phyloP scores from a whole-genome alignment of 2,329 filamentous ascomycete genomes.

The Trichoderma oligosporum region DNA sequence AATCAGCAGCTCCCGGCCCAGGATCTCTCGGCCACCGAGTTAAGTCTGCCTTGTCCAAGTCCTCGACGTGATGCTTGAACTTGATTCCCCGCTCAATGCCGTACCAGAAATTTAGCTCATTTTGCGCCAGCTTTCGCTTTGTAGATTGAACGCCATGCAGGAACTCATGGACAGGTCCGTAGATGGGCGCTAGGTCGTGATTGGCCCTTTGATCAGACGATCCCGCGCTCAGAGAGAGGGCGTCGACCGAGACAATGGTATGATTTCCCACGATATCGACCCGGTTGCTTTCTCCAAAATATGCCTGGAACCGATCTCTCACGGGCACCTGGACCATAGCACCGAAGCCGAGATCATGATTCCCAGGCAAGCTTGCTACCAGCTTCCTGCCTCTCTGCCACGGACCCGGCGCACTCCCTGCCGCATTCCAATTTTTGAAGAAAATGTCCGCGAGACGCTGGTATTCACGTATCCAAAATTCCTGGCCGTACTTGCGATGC shows the following conservation, averaged over 20 bases:
- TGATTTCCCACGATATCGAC: conserved; percentile 93
- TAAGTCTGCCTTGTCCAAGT: conserved; percentile 46
- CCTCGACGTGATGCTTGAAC: conserved; percentile 58
- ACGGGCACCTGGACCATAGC: conserved; percentile 77
- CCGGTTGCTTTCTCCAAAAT: conserved; percentile 87
- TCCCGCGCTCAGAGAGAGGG: conserved; percentile 77
- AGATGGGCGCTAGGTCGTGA: conserved; percentile 60
- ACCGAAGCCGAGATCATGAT: conserved; percentile 92
- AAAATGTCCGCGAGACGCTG: conserved; percentile 83
- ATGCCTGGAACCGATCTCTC: conserved; percentile 77
- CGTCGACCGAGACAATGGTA: conserved; percentile 88
- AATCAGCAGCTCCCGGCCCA: conserved; percentile 50
- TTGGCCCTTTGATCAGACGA: conserved; percentile 49
- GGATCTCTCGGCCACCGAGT: conserved; percentile 34
- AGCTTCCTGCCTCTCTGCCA: conserved; percentile 70
- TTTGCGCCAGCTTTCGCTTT: conserved; percentile 65
- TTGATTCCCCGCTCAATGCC: conserved; percentile 54
- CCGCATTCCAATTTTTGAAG: conserved; percentile 62
- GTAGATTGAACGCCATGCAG: conserved; percentile 60
- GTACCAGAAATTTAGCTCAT: conserved; percentile 63
- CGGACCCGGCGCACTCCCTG: conserved; percentile 49
- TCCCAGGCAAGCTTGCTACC: conserved; percentile 82
- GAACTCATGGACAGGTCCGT: conserved; percentile 72
- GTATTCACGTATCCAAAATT: conserved; percentile 86
- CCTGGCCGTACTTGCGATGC: conserved; percentile 71